Evolutionary conservation across 2,329 filamentous ascomycete species (phyloP).

Genomic region (Colletotrichum lupini): DNA sequence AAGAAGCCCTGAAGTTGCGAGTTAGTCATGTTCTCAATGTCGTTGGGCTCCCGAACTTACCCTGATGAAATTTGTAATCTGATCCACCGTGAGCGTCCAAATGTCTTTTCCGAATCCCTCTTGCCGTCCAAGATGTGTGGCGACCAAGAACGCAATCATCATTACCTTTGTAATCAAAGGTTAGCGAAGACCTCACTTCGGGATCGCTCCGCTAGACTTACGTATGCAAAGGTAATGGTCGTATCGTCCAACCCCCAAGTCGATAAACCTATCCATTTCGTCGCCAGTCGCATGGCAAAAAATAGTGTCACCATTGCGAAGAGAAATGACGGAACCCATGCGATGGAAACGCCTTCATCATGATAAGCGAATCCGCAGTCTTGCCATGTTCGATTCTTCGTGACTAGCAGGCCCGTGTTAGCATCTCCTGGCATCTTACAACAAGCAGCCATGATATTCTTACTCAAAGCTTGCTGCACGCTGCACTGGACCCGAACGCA

Average conservation of each 20-base stretch:
- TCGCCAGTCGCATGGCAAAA: neutral
- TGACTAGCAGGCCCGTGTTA: neutral
- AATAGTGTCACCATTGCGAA: slow-evolving; percentile 4
- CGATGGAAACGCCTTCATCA: neutral
- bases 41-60: neutral
- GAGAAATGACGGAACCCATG: slow-evolving; percentile 15
- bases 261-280: slow-evolving; percentile 8
- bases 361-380: slow-evolving; percentile 20
- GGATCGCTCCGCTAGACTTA: neutral
- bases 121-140: neutral
- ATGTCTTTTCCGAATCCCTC: slow-evolving; percentile 23
- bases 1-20: slow-evolving; percentile 6
- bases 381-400: slow-evolving; percentile 26
- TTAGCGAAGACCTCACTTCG: neutral
- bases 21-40: neutral
- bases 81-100: slow-evolving; percentile 8
- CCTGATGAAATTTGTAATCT: slow-evolving; percentile 12
- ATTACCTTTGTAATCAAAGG: neutral
- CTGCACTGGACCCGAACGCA: slow-evolving; percentile 29
- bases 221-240: slow-evolving; percentile 24
- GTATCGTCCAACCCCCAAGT: slow-evolving; percentile 29
- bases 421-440: too few relatives aligned
- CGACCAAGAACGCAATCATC: slow-evolving; percentile 25
- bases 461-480: slow-evolving; percentile 25
- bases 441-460: neutral